A percentile compares a stretch with the other conserved stretches of the same genome.
These are phyloP conservation scores for Centaurea solstitialis DNA, from an alignment of 129 eudicot species.

Conservation along the genomic window DNA sequence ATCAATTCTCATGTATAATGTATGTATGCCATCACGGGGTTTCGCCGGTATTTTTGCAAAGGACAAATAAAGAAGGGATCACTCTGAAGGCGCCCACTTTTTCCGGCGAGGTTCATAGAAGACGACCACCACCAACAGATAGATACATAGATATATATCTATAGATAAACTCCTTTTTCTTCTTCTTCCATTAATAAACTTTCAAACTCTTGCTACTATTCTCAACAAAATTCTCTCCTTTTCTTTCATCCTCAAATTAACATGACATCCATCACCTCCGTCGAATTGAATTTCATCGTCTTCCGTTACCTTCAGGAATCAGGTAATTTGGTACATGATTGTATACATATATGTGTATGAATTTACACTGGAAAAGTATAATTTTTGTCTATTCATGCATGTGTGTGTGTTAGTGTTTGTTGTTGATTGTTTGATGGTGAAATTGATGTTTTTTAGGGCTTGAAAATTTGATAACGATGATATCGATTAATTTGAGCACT, in stretches of 20 bases:
- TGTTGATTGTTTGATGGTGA: background rate
- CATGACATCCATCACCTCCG: constrained; percentile 40
- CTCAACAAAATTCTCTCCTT: background rate
- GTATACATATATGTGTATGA: background rate
- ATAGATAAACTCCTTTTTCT: background rate
- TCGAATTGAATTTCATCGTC: constrained; percentile 56
- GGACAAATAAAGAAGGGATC: background rate
- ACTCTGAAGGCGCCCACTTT: background rate
- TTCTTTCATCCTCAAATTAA: constrained; percentile 13
- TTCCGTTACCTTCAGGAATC: constrained; percentile 63
- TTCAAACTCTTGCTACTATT: background rate
- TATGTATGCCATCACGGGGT: constrained; percentile 11
- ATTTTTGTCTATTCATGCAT: constrained; percentile 9
- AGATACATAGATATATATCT: too few species aligned
- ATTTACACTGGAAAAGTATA: background rate
- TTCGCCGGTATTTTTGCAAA: background rate
- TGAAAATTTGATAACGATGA: background rate
- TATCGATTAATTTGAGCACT: background rate
- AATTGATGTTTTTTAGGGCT: background rate
- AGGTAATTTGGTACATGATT: constrained; percentile 30
- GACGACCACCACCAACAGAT: background rate
- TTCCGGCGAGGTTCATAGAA: constrained; percentile 19
- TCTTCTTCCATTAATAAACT: background rate
- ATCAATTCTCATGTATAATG: background rate
- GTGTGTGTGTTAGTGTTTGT: constrained; percentile 1